These are phyloP conservation scores for Fonsecaea monophora DNA, from an alignment of 2,329 filamentous ascomycete genomes.

Conservation along the genomic window DNA sequence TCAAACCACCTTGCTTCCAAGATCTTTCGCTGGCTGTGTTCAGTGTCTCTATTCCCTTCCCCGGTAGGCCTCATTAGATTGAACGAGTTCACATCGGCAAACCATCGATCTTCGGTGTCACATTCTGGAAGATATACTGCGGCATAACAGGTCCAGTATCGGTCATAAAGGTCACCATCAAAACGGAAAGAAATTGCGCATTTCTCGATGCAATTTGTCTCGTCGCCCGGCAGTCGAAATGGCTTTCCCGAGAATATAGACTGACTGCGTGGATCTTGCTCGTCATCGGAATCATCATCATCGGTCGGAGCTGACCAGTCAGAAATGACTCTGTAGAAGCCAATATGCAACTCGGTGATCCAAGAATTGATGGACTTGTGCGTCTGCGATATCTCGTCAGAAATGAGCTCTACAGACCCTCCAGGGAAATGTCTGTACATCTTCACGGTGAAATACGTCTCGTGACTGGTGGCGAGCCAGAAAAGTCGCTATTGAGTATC, in stretches of 20 bases:
- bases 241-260: neutral
- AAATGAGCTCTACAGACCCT: neutral
- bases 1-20: conserved; percentile 2
- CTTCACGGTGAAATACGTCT: neutral
- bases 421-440: neutral
- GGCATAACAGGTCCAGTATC: neutral
- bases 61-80: neutral
- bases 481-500: neutral
- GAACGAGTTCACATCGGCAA: neutral
- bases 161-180: conserved; percentile 1
- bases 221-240: neutral
- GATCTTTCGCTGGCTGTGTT: neutral
- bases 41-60: neutral
- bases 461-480: neutral
- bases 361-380: neutral
- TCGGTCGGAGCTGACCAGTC: neutral
- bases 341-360: neutral
- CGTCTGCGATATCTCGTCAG: neutral
- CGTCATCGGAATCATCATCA: neutral
- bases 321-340: neutral
- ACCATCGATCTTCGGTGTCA: neutral
- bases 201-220: conserved; percentile 1
- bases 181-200: neutral
- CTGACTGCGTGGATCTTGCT: neutral
- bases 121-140: neutral